phyloP scores from a whole-genome alignment of 1,139 yeast species.

The Arxiozyma slooffiae region DNA sequence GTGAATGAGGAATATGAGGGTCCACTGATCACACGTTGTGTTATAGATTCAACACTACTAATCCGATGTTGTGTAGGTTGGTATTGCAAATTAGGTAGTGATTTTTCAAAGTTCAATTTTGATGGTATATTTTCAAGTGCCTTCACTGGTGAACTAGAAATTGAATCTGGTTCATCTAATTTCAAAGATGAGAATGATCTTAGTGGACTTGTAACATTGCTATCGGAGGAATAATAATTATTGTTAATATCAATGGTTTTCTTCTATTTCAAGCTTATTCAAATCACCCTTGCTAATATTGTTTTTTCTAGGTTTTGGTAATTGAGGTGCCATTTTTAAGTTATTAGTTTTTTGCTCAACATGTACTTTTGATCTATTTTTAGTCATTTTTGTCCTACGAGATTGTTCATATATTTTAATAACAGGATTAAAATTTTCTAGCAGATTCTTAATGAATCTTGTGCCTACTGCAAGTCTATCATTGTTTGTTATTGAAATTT shows the following conservation, averaged over 20 bases:
- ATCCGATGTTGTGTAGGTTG: slow-evolving; percentile 5
- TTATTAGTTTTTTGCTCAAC: slow-evolving; percentile 2
- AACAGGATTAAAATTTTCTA: slow-evolving; percentile 38
- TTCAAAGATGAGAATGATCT: slow-evolving; percentile 8
- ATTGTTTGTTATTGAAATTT: slow-evolving; percentile 37
- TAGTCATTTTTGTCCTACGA: slow-evolving; percentile 3
- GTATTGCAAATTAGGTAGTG: slow-evolving; percentile 8
- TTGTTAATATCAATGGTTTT: background rate
- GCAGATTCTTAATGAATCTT: slow-evolving; percentile 41
- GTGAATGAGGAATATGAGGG: background rate
- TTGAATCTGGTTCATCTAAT: background rate
- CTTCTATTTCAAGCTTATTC: background rate
- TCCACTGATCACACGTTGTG: slow-evolving; percentile 5
- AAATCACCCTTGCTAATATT: slow-evolving; percentile 16
- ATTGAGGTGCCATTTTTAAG: slow-evolving; percentile 11
- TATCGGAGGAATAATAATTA: background rate
- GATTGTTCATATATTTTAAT: slow-evolving; percentile 6
- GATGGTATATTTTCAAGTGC: slow-evolving; percentile 4
- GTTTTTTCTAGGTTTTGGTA: slow-evolving; percentile 25
- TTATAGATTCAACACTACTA: slow-evolving; percentile 10
- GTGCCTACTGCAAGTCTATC: slow-evolving; percentile 42
- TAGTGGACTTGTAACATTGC: slow-evolving; percentile 6
- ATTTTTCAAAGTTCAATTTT: slow-evolving; percentile 1
- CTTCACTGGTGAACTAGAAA: background rate
- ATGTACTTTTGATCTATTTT: slow-evolving; percentile 6